Conservation (phyloP, 441 rosid species). For the Pelargonium cotyledonis region DNA sequence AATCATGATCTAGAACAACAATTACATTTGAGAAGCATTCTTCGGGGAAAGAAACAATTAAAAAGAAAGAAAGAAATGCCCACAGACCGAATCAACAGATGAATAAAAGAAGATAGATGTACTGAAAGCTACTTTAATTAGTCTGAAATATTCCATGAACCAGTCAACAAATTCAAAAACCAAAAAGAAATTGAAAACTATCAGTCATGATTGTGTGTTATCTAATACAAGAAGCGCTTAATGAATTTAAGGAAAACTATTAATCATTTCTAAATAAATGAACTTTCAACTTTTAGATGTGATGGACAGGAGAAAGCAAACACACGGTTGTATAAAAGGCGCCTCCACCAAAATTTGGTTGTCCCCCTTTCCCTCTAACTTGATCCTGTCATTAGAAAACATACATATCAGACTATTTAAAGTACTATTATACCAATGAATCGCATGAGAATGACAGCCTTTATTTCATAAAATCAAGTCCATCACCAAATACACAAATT, state of each 20-base stretch:
- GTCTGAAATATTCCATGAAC: neutral
- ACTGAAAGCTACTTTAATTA: too few relatives aligned
- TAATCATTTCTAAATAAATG: neutral
- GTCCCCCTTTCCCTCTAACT: slow-evolving; percentile 6
- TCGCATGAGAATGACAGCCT: neutral
- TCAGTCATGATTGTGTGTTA: neutral
- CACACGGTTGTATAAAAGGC: slow-evolving; percentile 2
- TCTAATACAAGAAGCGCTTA: neutral
- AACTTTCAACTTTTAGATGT: neutral
- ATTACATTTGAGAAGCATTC: neutral
- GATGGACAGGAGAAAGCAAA: neutral
- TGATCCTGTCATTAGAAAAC: slow-evolving; percentile 2
- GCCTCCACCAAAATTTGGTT: slow-evolving; percentile 7
- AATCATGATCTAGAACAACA: slow-evolving; percentile 3
- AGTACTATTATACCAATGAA: neutral
- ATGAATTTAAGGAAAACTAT: neutral
- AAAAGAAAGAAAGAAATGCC: too few relatives aligned
- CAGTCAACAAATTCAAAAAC: neutral
- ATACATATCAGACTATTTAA: neutral
- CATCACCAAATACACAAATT: neutral
- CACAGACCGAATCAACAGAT: too few relatives aligned
- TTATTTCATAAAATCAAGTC: neutral
- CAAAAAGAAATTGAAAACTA: neutral
- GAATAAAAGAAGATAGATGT: too few relatives aligned
- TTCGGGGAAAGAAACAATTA: neutral